Conservation (phyloP, 495 filamentous ascomycete genomes). For the Bombardia bombarda region DNA sequence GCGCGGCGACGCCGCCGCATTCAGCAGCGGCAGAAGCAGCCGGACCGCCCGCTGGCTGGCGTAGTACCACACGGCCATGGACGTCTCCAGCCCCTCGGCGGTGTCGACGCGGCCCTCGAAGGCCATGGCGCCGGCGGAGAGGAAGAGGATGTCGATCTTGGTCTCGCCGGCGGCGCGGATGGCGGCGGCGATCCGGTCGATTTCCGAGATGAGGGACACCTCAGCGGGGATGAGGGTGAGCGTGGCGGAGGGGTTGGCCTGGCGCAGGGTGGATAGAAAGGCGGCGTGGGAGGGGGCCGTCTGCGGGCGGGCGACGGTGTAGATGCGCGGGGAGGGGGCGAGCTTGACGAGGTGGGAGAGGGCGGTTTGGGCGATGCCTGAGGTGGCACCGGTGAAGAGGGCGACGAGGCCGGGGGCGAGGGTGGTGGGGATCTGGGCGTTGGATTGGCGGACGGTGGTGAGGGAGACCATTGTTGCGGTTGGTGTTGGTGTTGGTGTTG, state of each 20-base stretch:
- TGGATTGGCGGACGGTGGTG: constrained; percentile 28
- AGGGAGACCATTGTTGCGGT: constrained; percentile 37
- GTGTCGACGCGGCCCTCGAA: constrained; percentile 38
- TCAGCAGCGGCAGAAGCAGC: constrained; percentile 51
- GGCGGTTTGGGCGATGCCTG: constrained; percentile 54
- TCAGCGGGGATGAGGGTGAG: constrained; percentile 41
- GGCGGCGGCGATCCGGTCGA: constrained; percentile 50
- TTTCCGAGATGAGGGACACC: constrained; percentile 48
- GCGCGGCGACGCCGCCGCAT: constrained; percentile 40
- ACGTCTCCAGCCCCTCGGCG: constrained; percentile 47
- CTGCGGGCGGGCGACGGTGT: constrained; percentile 38
- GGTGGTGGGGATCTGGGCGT: constrained; percentile 24
- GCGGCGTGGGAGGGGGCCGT: too few relatives aligned
- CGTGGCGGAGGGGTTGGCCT: constrained; percentile 34
- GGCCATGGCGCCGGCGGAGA: constrained; percentile 38
- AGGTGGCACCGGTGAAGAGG: constrained; percentile 58
- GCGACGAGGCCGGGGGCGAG: constrained; percentile 39
- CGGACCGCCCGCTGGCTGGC: constrained; percentile 51
- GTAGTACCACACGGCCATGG: constrained; percentile 51
- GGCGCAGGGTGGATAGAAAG: too few relatives aligned
- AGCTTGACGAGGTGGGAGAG: constrained; percentile 47
- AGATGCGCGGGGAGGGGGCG: constrained; percentile 31
- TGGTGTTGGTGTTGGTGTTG: too few relatives aligned
- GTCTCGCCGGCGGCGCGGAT: constrained; percentile 34
- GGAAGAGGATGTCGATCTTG: constrained; percentile 54